Conservation (phyloP, 2,329 filamentous ascomycete genomes). For the Neofusicoccum cordaticola region DNA sequence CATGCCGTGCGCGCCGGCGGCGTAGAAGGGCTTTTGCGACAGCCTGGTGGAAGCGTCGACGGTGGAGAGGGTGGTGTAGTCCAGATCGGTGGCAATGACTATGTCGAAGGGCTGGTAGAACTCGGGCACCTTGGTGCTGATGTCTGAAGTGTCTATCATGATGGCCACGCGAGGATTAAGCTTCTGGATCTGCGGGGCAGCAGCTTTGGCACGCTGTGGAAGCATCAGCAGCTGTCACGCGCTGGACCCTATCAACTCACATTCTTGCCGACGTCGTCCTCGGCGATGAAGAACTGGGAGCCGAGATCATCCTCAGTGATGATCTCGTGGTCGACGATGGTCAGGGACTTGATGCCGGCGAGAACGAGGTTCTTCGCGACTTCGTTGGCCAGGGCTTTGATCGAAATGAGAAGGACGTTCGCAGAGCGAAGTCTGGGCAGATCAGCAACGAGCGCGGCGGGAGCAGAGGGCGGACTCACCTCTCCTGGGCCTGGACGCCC, state of each 20-base stretch:
- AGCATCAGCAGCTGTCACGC: conserved; percentile 27
- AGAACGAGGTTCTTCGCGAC: conserved; percentile 97
- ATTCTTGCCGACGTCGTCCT: conserved; percentile 73
- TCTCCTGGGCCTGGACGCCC: conserved; percentile 91
- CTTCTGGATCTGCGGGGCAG: conserved; percentile 71
- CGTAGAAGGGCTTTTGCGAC: conserved; percentile 79
- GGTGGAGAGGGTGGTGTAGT: conserved; percentile 68
- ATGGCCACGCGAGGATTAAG: conserved; percentile 87
- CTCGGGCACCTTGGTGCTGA: conserved; percentile 64
- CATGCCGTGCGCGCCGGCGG: conserved; percentile 79
- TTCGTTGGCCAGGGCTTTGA: conserved; percentile 87
- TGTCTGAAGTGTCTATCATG: conserved; percentile 64
- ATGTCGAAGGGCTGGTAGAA: conserved; percentile 81
- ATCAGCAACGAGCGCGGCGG: background rate
- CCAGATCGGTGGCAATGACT: conserved; percentile 84
- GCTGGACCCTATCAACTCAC: conserved; percentile 19
- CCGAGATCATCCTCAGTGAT: conserved; percentile 78
- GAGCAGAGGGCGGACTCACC: conserved; percentile 38
- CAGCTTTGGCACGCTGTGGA: conserved; percentile 68
- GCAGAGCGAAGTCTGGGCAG: conserved; percentile 72
- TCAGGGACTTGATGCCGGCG: conserved; percentile 86
- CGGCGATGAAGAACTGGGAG: conserved; percentile 67
- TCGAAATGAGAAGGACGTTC: conserved; percentile 83
- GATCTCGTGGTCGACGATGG: conserved; percentile 73
- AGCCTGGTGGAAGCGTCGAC: conserved; percentile 86